phyloP scores from a whole-genome alignment of 257 asterid genomes.

The Linaria vulgaris region DNA sequence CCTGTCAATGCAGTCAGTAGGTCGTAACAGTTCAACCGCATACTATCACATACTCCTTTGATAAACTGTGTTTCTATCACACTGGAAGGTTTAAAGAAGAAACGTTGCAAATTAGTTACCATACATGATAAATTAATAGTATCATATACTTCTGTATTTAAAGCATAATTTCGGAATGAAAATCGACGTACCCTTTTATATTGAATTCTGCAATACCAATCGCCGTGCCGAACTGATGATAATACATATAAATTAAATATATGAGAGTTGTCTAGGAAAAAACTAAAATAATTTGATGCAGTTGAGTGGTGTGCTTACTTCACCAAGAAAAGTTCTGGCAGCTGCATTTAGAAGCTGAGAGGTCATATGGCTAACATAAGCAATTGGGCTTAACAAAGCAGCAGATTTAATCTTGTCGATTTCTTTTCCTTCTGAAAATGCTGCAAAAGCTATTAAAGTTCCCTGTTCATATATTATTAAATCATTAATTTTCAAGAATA shows the following conservation, averaged over 20 bases:
- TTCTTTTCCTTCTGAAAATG: slow-evolving; percentile 66
- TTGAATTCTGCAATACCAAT: slow-evolving; percentile 83
- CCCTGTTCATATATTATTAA: slow-evolving; percentile 44
- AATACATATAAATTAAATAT: background rate
- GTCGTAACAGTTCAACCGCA: slow-evolving; percentile 66
- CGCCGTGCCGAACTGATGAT: slow-evolving; percentile 54
- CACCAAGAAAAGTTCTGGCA: slow-evolving; percentile 72
- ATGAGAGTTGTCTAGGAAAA: no score
- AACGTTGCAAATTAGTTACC: background rate
- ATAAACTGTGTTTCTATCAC: slow-evolving; percentile 41
- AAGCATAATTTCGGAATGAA: no score
- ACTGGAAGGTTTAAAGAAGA: slow-evolving; percentile 25
- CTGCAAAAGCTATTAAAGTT: slow-evolving; percentile 74
- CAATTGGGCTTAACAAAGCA: slow-evolving; percentile 72
- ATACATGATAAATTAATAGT: background rate
- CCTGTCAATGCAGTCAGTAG: slow-evolving; percentile 67
- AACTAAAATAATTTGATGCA: no score
- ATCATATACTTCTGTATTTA: no score
- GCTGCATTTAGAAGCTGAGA: slow-evolving; percentile 58
- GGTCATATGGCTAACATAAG: slow-evolving; percentile 78
- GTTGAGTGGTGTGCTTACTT: slow-evolving; percentile 33
- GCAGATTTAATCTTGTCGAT: slow-evolving; percentile 79
- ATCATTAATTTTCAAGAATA: no score
- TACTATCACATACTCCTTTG: slow-evolving; percentile 40
- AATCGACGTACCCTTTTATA: slow-evolving; percentile 62